phyloP scores from a whole-genome alignment of 164 flowering plant genomes.

The Echeveria elegans region DNA sequence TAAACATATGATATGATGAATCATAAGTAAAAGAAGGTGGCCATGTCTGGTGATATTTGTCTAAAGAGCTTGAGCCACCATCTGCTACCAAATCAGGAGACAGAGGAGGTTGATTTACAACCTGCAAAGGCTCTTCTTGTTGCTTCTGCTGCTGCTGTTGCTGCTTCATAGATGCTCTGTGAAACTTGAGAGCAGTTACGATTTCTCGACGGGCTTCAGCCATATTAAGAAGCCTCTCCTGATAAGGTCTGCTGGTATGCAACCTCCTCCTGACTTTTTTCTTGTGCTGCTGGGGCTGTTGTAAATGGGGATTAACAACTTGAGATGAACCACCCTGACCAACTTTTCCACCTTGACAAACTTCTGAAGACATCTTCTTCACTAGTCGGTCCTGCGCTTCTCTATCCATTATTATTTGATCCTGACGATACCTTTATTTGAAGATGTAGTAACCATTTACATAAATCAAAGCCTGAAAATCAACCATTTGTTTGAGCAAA shows the following conservation, averaged over 20 bases:
- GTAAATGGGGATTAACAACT: no score
- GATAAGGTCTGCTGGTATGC: constrained; percentile 78
- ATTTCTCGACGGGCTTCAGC: constrained; percentile 82
- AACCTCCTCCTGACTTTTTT: constrained; percentile 85
- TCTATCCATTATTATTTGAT: constrained; percentile 19
- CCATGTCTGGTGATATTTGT: constrained; percentile 17
- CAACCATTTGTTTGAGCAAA: background rate
- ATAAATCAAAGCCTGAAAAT: constrained; percentile 5
- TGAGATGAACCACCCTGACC: no score
- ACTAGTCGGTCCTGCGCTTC: constrained; percentile 35
- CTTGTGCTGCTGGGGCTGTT: constrained; percentile 26
- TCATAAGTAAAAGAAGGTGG: constrained; percentile 7
- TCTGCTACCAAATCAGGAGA: constrained; percentile 20
- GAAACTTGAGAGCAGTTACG: constrained; percentile 80
- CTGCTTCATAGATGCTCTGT: constrained; percentile 79
- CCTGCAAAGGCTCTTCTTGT: constrained; percentile 43
- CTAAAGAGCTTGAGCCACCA: constrained; percentile 18
- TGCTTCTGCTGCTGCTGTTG: constrained; percentile 45
- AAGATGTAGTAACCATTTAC: constrained; percentile 16
- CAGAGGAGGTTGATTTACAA: constrained; percentile 12
- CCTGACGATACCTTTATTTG: constrained; percentile 13
- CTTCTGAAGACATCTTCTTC: constrained; percentile 52
- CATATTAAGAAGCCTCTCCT: constrained; percentile 84
- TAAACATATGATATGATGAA: background rate
- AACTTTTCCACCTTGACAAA: no score